Conservation (phyloP, 2,329 filamentous ascomycete genomes). For the Hortaea werneckii region DNA sequence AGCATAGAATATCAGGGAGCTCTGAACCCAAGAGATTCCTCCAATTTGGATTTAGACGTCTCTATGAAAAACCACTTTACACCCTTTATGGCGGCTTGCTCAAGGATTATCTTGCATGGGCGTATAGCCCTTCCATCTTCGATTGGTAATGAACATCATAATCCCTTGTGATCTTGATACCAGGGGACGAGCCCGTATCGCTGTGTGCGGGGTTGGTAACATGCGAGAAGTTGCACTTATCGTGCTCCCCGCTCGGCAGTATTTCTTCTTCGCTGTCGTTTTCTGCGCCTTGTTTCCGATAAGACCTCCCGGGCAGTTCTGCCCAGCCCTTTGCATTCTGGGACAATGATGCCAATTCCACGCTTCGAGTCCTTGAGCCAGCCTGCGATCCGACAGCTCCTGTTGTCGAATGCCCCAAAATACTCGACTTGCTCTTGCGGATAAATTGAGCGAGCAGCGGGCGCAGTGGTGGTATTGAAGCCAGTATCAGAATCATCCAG, state of each 20-base stretch:
- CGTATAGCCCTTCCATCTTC: too few relatives aligned
- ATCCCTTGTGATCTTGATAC: background rate
- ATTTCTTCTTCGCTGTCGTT: background rate
- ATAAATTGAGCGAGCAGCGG: background rate
- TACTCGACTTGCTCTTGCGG: background rate
- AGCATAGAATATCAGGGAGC: too few relatives aligned
- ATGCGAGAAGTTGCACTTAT: background rate
- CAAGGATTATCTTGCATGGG: too few relatives aligned
- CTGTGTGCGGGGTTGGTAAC: background rate
- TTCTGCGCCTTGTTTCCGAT: background rate
- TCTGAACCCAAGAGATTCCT: too few relatives aligned
- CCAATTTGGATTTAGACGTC: too few relatives aligned
- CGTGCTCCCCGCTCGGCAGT: background rate
- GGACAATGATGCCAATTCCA: background rate
- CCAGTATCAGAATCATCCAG: background rate
- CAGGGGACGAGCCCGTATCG: background rate
- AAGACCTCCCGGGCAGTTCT: background rate
- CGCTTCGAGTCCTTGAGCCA: background rate
- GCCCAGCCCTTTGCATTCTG: background rate
- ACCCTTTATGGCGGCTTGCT: too few relatives aligned
- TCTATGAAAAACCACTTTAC: too few relatives aligned
- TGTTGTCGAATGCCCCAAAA: background rate
- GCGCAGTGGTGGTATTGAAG: background rate
- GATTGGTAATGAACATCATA: background rate
- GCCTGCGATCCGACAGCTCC: background rate